Conservation (phyloP, 192 early-diverging fungal genomes). For the Mortierella claussenii region DNA sequence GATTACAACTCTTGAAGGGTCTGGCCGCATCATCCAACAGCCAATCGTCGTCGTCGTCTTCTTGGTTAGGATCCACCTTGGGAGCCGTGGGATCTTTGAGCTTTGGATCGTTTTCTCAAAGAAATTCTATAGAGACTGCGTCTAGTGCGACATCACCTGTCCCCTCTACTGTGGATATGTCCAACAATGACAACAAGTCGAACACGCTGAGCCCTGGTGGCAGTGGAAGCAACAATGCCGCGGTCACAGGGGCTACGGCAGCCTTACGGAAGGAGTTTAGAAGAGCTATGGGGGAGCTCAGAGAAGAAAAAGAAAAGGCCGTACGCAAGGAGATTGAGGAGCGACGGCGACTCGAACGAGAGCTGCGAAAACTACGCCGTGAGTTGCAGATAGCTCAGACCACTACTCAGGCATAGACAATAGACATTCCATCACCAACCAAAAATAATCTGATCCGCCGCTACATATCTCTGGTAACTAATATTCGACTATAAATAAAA, state of each 20-base stretch:
- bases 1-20: conserved; percentile 33
- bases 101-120: conserved; percentile 16
- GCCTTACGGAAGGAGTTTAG: conserved; percentile 66
- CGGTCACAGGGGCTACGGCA: conserved; percentile 52
- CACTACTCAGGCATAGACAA: too few relatives aligned
- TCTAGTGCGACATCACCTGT: conserved; percentile 6
- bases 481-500: too few relatives aligned
- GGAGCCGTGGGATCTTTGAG: conserved; percentile 13
- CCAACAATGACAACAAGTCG: not conserved
- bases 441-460: too few relatives aligned
- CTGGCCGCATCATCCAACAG: not conserved
- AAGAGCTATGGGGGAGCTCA: conserved; percentile 59
- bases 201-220: not conserved
- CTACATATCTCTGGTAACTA: too few relatives aligned
- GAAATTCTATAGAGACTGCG: not conserved
- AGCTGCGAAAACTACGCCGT: conserved; percentile 56
- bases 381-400: conserved; percentile 45
- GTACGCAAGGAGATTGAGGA: conserved; percentile 61
- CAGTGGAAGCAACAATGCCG: not conserved
- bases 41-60: not conserved
- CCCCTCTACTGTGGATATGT: conserved; percentile 2
- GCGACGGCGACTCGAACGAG: conserved; percentile 55
- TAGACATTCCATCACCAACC: too few relatives aligned
- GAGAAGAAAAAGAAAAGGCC: conserved; percentile 60
- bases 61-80: conserved; percentile 20